A percentile compares a stretch with the other conserved stretches of the same genome.
Conservation (phyloP, 129 eudicot species). For the Chrysanthemum makinoi region DNA sequence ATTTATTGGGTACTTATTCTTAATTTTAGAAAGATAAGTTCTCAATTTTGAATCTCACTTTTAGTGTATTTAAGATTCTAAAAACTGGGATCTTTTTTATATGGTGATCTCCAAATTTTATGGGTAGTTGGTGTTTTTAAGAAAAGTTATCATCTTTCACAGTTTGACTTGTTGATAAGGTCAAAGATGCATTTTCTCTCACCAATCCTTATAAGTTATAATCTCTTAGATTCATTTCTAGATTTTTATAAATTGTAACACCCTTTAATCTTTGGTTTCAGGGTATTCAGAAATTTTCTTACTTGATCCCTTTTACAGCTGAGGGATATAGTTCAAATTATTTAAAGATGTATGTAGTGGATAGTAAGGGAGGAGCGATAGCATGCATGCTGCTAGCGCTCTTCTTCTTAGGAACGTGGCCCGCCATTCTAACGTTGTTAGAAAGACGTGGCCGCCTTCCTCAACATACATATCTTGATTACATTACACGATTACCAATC, state of each 20-base stretch:
- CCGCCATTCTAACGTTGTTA: conserved; percentile 70
- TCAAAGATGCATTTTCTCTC: too few relatives aligned
- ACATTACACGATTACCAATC: conserved; percentile 77
- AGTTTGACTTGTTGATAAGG: neutral
- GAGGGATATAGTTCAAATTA: conserved; percentile 7
- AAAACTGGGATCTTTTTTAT: neutral
- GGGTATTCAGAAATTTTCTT: conserved; percentile 26
- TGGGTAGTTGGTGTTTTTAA: neutral
- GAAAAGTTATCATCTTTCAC: neutral
- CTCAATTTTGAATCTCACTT: neutral
- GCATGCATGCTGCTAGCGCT: conserved; percentile 77
- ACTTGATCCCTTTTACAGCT: conserved; percentile 19
- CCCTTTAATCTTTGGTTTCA: neutral
- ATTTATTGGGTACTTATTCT: neutral
- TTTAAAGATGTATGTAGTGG: conserved; percentile 74
- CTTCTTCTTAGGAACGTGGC: conserved; percentile 90
- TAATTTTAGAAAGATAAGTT: neutral
- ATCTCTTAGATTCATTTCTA: neutral
- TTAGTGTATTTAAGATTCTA: neutral
- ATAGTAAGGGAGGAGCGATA: conserved; percentile 91
- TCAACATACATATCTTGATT: conserved; percentile 93
- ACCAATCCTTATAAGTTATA: too few relatives aligned
- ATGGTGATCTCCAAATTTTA: neutral
- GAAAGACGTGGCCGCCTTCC: conserved; percentile 97
- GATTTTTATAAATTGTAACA: conserved; percentile 8